These are phyloP conservation scores for Leishmania tropica DNA, from an alignment of 208 protist genomes.

Conservation along the genomic window DNA sequence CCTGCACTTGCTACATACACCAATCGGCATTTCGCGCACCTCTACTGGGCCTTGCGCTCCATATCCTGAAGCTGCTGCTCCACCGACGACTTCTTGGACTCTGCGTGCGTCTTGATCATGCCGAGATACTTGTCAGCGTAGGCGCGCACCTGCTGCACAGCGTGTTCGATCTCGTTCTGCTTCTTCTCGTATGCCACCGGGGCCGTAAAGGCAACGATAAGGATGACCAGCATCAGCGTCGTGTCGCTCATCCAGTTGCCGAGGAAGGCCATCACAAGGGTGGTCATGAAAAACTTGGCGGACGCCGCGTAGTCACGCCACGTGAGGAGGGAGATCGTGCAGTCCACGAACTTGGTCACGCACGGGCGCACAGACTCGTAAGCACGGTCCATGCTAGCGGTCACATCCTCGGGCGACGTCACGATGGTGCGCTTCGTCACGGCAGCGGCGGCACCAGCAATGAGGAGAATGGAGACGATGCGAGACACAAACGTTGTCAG, in stretches of 20 bases:
- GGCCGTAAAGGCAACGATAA: constrained; percentile 52
- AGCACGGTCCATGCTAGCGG: constrained; percentile 39
- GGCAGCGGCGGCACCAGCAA: constrained; percentile 35
- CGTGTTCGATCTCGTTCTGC: constrained; percentile 60
- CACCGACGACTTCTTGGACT: constrained; percentile 24
- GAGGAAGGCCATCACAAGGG: constrained; percentile 56
- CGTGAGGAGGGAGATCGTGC: constrained; percentile 45
- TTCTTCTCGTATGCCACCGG: constrained; percentile 79
- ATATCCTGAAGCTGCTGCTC: constrained; percentile 32
- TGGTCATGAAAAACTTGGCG: constrained; percentile 44
- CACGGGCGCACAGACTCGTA: constrained; percentile 58
- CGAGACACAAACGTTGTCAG: constrained; percentile 73
- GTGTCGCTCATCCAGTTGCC: constrained; percentile 80
- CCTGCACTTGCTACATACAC: background rate
- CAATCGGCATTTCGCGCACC: background rate
- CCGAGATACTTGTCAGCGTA: constrained; percentile 55
- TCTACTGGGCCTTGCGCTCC: constrained; percentile 46
- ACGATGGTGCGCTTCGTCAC: constrained; percentile 36
- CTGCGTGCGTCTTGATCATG: constrained; percentile 38
- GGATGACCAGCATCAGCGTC: constrained; percentile 39
- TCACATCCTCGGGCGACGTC: constrained; percentile 48
- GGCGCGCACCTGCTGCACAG: constrained; percentile 29
- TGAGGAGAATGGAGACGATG: constrained; percentile 45
- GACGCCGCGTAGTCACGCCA: constrained; percentile 64
- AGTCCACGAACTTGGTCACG: constrained; percentile 34